Evolutionary conservation across 108 stramenopile genomes (phyloP).

Genomic region (Bacterosira constricta): DNA sequence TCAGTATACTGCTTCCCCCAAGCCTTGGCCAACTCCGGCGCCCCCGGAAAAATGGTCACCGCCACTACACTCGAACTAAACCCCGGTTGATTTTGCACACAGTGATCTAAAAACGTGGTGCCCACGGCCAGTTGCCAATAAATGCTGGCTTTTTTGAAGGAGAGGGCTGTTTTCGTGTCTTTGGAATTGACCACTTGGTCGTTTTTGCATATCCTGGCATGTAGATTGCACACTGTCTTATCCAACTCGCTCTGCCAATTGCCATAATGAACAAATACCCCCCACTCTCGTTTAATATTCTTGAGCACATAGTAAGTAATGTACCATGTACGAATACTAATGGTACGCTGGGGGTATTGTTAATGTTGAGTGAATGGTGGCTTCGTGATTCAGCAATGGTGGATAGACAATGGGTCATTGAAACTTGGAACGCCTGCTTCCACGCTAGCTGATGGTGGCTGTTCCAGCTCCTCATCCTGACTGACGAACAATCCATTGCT

Average conservation of each 20-base stretch:
- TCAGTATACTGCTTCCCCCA: conserved; percentile 85
- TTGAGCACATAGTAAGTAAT: conserved; percentile 52
- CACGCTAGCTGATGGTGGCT: too few species aligned
- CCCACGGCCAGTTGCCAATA: conserved; percentile 86
- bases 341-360: too few species aligned
- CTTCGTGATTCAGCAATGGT: too few species aligned
- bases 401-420: too few species aligned
- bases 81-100: conserved; percentile 82
- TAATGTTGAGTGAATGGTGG: too few species aligned
- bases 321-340: conserved; percentile 60
- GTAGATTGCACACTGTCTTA: conserved; percentile 38
- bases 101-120: conserved; percentile 79
- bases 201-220: conserved; percentile 25
- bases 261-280: conserved; percentile 63
- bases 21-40: conserved; percentile 60
- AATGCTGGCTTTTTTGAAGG: conserved; percentile 37
- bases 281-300: conserved; percentile 64
- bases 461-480: background rate
- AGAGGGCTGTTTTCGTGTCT: conserved; percentile 42
- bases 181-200: conserved; percentile 45
- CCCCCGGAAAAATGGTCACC: conserved; percentile 80
- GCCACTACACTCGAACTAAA: conserved; percentile 82
- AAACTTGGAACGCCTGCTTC: too few species aligned
- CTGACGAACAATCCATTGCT: too few species aligned
- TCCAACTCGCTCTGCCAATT: conserved; percentile 64